Evolutionary conservation across 2,329 filamentous ascomycete species (phyloP).

Genomic region (Colletotrichum noveboracense): DNA sequence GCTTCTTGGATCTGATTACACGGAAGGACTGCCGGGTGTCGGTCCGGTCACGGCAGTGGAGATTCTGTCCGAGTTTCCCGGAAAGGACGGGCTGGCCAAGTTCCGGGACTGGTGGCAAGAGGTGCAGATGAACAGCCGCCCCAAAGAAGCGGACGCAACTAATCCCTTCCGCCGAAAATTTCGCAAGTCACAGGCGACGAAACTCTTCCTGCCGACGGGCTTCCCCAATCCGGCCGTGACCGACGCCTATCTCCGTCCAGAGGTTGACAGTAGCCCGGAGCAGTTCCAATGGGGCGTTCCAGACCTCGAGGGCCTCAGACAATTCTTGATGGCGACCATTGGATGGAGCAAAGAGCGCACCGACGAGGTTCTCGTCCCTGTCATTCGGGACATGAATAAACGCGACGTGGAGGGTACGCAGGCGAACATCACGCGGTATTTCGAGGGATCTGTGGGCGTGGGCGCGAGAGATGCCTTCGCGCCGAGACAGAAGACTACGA

Average conservation of each 20-base stretch:
- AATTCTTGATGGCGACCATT: slow-evolving; percentile 88
- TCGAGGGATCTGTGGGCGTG: slow-evolving; percentile 75
- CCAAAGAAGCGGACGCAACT: slow-evolving; percentile 64
- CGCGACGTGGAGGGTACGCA: slow-evolving; percentile 90
- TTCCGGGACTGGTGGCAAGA: slow-evolving; percentile 90
- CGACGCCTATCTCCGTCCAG: slow-evolving; percentile 83
- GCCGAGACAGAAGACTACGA: slow-evolving; percentile 68
- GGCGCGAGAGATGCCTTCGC: slow-evolving; percentile 73
- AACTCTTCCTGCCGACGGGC: slow-evolving; percentile 80
- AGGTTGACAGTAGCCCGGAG: slow-evolving; percentile 81
- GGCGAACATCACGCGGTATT: slow-evolving; percentile 93
- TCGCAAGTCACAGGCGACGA: slow-evolving; percentile 76
- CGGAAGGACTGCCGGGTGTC: slow-evolving; percentile 87
- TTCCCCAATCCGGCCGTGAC: slow-evolving; percentile 84
- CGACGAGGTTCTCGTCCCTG: slow-evolving; percentile 93
- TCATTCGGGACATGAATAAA: slow-evolving; percentile 93
- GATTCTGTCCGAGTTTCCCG: slow-evolving; percentile 87
- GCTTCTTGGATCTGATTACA: slow-evolving; percentile 92
- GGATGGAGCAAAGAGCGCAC: slow-evolving; percentile 92
- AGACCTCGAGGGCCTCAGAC: slow-evolving; percentile 82
- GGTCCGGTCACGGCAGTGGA: slow-evolving; percentile 95
- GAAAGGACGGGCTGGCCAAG: slow-evolving; percentile 63
- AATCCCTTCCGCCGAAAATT: slow-evolving; percentile 85
- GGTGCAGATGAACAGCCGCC: slow-evolving; percentile 72
- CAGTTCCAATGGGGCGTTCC: slow-evolving; percentile 95